Conservation (phyloP, 441 rosid genomes). For the Croton setiger region DNA sequence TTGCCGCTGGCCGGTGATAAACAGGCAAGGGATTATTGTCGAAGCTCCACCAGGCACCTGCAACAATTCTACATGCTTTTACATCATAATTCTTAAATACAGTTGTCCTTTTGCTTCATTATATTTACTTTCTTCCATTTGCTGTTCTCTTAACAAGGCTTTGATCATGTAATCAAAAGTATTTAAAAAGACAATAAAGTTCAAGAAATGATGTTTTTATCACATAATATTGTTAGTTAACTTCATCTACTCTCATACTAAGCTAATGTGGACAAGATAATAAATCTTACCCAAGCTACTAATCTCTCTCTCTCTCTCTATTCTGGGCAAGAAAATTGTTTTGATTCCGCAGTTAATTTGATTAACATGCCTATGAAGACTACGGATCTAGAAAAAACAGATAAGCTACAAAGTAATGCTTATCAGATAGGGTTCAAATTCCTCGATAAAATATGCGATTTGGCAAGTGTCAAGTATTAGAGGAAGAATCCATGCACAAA, state of each 20-base stretch:
- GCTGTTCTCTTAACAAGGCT: conserved; percentile 12
- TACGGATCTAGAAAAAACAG: neutral
- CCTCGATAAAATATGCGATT: neutral
- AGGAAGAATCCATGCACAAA: neutral
- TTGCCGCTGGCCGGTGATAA: conserved; percentile 46
- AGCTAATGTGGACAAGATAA: neutral
- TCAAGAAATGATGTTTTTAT: neutral
- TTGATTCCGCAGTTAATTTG: neutral
- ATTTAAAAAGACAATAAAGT: conserved; percentile 12
- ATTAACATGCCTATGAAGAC: neutral
- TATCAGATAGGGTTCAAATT: neutral
- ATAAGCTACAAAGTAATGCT: neutral
- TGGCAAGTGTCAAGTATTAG: neutral
- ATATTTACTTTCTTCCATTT: conserved; percentile 1
- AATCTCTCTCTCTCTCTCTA: neutral
- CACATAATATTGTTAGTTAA: neutral
- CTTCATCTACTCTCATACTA: neutral
- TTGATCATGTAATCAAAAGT: conserved; percentile 12
- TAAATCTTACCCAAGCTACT: neutral
- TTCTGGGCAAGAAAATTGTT: neutral
- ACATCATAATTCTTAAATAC: neutral
- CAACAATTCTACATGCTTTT: conserved; percentile 7
- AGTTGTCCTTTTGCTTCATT: conserved; percentile 13
- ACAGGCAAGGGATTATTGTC: neutral
- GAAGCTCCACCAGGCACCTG: conserved; percentile 16